Conservation (phyloP, 108 stramenopile genomes). For the Seminavis robusta region DNA sequence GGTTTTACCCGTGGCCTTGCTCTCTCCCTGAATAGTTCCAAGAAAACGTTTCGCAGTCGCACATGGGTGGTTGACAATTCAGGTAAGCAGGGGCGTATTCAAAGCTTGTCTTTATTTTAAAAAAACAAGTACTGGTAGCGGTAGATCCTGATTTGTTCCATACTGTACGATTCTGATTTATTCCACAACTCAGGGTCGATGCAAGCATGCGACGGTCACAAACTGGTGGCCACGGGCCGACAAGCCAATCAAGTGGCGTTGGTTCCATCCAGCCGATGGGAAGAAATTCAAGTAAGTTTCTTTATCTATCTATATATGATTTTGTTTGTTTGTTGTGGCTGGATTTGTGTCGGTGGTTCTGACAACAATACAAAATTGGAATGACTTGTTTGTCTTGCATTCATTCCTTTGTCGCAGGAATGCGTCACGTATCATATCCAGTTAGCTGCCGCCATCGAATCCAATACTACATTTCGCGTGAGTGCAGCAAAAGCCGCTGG, state of each 20-base stretch:
- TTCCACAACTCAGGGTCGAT: slow-evolving; percentile 70
- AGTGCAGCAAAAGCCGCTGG: no score
- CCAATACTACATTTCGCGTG: slow-evolving; percentile 55
- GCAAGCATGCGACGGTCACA: slow-evolving; percentile 57
- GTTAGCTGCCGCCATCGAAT: slow-evolving; percentile 38
- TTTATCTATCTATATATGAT: no score
- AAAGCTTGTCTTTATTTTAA: no score
- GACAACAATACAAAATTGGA: no score
- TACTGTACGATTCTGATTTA: no score
- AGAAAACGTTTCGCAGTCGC: slow-evolving; percentile 25
- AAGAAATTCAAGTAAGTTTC: slow-evolving; percentile 63
- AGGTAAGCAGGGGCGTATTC: no score
- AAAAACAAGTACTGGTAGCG: no score
- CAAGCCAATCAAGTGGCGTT: slow-evolving; percentile 32
- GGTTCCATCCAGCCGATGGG: slow-evolving; percentile 60
- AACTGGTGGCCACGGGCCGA: slow-evolving; percentile 37
- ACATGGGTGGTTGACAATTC: slow-evolving; percentile 71
- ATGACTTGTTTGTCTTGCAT: no score
- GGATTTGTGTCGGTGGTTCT: no score
- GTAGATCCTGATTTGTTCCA: no score
- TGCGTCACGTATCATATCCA: slow-evolving; percentile 53
- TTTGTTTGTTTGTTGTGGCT: no score
- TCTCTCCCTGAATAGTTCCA: slow-evolving; percentile 46
- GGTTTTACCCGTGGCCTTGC: slow-evolving; percentile 71
- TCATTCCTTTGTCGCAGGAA: no score